Conservation (phyloP, 345 rosid genomes). For the Gynandropsis gynandra region DNA sequence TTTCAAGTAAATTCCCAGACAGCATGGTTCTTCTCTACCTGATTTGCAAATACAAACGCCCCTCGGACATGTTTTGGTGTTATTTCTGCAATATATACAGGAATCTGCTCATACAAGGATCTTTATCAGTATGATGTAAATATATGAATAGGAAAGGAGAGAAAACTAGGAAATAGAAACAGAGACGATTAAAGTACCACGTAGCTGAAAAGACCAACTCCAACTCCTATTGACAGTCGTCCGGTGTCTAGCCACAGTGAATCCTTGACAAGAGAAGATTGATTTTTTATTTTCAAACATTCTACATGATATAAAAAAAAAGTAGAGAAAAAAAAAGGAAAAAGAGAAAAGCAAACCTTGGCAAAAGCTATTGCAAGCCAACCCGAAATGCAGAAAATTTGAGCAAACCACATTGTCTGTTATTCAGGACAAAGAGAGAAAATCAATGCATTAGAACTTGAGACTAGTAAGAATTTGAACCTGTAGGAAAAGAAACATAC, state of each 20-base stretch:
- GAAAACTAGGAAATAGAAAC: neutral
- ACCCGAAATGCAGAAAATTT: slow-evolving; percentile 24
- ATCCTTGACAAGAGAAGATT: neutral
- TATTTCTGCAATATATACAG: slow-evolving; percentile 33
- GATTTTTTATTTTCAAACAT: neutral
- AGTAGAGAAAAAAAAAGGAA: neutral
- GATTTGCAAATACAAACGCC: slow-evolving; percentile 32
- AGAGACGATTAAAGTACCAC: slow-evolving; percentile 26
- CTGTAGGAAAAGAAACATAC: too few species aligned
- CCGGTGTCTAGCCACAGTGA: slow-evolving; percentile 35
- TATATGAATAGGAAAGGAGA: neutral
- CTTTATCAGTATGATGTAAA: neutral
- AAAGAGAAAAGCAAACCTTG: neutral
- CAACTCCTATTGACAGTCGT: slow-evolving; percentile 34
- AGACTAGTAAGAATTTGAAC: too few species aligned
- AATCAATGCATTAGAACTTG: neutral
- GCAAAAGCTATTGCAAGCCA: slow-evolving; percentile 31
- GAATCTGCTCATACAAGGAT: slow-evolving; percentile 19
- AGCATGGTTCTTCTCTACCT: slow-evolving; percentile 26
- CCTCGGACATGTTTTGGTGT: slow-evolving; percentile 34
- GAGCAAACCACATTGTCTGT: slow-evolving; percentile 30
- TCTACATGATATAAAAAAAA: neutral
- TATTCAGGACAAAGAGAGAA: neutral
- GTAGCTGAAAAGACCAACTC: slow-evolving; percentile 32
- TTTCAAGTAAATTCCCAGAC: neutral